Base-by-base conservation (phyloP, 805 yeast species). In the Wickerhamiella nectarea region DNA sequence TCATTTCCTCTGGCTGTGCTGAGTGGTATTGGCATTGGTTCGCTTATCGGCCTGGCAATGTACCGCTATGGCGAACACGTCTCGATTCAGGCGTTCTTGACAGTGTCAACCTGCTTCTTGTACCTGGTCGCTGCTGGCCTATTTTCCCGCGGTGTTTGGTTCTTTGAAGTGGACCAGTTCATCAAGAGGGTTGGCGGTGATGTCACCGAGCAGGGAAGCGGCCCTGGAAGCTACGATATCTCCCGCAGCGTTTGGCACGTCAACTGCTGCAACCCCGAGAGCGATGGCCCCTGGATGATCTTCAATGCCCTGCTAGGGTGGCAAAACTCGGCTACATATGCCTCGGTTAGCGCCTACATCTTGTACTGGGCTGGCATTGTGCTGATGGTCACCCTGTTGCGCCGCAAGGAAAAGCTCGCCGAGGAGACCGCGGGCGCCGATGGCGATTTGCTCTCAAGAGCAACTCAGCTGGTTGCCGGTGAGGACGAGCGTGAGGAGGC, bases 301-400 rank as follows among this genome's bases (percentile, higher is more conserved):
- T 69, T 82, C 54, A 84, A 87, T 28, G 95, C 94, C 1, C 67
- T 86, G 4, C 70, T 86, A 41, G 96, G 96, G 1, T 86, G 96
- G 96, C 85, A 91, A 11, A 86, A 86, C 59, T 75, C 87, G 50
- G 95, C 95, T 2, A 86, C 96, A 0, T 83, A 80, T 56, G 94
- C 93, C 3, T 81, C 94, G 17, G 86, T 86, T 0, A 59, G 71
- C 4, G 73, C 86, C 40, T 86, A 86, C 63, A 70, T 73, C 48
- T 44, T 68, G 0, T 86, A 79, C 60, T 86, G 95, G 96, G 24
- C 65, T 1, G 58, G 62, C 3, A 58, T 73, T 2, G 64, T 71
- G 20, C 46, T 47, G 2, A 68, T 74, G 7, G 66, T 79, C 22
- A 50, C 62, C 1, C 50, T 68, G 46, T 59, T 83, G 43, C 61